Evolutionary conservation across 1,284 basidiomycete genomes (phyloP).

Genomic region (Stereum hirsutum): DNA sequence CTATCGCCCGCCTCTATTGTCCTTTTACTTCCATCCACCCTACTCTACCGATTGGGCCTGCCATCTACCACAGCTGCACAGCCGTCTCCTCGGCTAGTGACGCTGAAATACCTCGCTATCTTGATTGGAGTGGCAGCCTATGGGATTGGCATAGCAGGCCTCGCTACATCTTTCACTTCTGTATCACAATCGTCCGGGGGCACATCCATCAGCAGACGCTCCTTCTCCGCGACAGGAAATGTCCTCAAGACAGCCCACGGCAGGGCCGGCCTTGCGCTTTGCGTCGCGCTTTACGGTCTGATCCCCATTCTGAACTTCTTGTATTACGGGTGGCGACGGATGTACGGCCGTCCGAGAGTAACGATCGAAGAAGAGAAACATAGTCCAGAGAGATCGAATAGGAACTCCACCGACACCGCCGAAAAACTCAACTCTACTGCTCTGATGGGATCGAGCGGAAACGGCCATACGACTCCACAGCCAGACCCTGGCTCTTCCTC

Average conservation of each 20-base stretch:
- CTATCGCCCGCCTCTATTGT: slow-evolving; percentile 56
- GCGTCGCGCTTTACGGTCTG: slow-evolving; percentile 45
- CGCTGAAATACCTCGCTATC: slow-evolving; percentile 26
- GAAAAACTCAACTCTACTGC: slow-evolving; percentile 39
- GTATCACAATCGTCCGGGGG: slow-evolving; percentile 20
- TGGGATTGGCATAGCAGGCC: slow-evolving; percentile 49
- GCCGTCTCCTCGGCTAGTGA: slow-evolving; percentile 12
- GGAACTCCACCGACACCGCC: slow-evolving; percentile 31
- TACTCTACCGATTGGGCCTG: slow-evolving; percentile 44
- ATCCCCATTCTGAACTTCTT: slow-evolving; percentile 36
- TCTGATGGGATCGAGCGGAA: too few relatives aligned
- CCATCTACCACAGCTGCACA: slow-evolving; percentile 21
- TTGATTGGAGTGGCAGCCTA: slow-evolving; percentile 42
- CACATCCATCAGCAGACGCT: slow-evolving; percentile 20
- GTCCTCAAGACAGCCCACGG: slow-evolving; percentile 53
- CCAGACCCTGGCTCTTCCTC: slow-evolving; percentile 17
- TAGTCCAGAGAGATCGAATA: slow-evolving; percentile 14
- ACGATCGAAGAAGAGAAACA: slow-evolving; percentile 7
- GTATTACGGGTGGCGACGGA: slow-evolving; percentile 17
- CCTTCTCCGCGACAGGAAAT: slow-evolving; percentile 16
- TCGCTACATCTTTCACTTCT: slow-evolving; percentile 55
- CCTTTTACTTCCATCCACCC: slow-evolving; percentile 41
- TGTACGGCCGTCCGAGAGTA: slow-evolving; percentile 2
- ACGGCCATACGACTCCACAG: too few relatives aligned
- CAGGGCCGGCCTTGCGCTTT: slow-evolving; percentile 51